Base-by-base conservation (phyloP, 129 eudicot species). In the Flaveria trinervia region DNA sequence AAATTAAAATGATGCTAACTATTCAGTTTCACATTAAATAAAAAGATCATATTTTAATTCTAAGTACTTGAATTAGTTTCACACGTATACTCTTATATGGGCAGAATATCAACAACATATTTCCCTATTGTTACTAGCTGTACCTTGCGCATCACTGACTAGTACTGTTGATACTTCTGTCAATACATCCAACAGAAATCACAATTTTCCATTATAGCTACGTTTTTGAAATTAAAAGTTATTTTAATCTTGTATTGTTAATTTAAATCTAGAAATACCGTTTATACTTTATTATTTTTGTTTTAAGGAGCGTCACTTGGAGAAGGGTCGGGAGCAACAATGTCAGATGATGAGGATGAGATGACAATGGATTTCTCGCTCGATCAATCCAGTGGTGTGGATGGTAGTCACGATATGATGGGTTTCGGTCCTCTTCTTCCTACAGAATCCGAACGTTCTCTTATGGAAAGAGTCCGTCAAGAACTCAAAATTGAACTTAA, bases 311-410 rank as follows among this genome's bases (percentile, higher is more conserved):
- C 83, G 61, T 77, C 86, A 23, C 85, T 94, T 54, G 93, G 90
- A 16, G 98, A 94, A 79, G 97, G 97, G 70, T 85, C 86, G 1
- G 98, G 96, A 7, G 98, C 90, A 71, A 91, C 98, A 0, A 94
- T 94, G 98, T 94, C 98, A 3, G 98, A 94, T 51, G 97, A 94
- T 20, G 98, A 94, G 49, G 97, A 94, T 73, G 98, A 91, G 45
- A 77, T 89, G 80, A 88, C 73, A 43, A 82, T 89, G 88, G 98
- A 94, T 81, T 89, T 82, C 76, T 79, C 92, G 0, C 75, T 91
- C 60, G 98, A 94, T 62, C 93, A 87, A 75, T 81, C 88, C 0
- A 89, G 85, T 17, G 78, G 83, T 33, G 7, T 79, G 10, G 82
- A 65, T 28, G 95, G 90, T 12, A 71, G 83, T 3, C 86, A 90